Base-by-base conservation (phyloP, 441 rosid species). In the Theobroma grandiflorum region DNA sequence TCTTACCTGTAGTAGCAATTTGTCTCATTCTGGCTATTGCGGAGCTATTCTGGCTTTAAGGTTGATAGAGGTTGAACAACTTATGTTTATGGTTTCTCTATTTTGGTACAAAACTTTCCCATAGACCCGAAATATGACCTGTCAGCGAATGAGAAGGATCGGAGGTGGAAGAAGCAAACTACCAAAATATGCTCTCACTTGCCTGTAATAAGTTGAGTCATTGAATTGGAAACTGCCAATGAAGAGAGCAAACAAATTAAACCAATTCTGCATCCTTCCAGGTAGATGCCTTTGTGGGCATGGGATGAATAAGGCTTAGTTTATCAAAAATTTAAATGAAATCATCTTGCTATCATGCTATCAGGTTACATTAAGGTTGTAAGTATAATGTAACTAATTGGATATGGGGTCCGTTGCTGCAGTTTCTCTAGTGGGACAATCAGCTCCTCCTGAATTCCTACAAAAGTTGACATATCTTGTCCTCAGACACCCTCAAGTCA, bases 401-500 rank as follows among this genome's bases (percentile, higher is more conserved):
- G 43, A 72, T 16, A 64, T 68, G 55, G 38, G 8, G 74, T 73
- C 69, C 79, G 16, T 84, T 26, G 63, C 14, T 85, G 88, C 88
- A 89, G 94, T 88, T 83, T 87, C 92, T 0, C 90, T 91, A 22
- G 89, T 91, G 59, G 92, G 92, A 64, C 89, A 89, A 76, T 82
- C 91, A 8, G 94, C 92, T 8, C 73, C 94, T 55, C 90, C 92
- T 0, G 90, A 91, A 69, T 64, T 95, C 78, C 61, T 95, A 50
- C 98, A 93, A 75, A 93, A 95, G 72, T 45, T 95, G 33, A 95
- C 98, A 6, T 95, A 91, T 79, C 88, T 89, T 58, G 90, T 86
- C 58, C 77, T 85, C 73, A 85, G 90, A 72, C 94, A 89, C 72
- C 91, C 90, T n/a, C 75, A 76, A 80, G 85, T 91, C 67, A 87